Conservation (phyloP, 2,329 filamentous ascomycete species). For the Tetracladium maxilliforme region DNA sequence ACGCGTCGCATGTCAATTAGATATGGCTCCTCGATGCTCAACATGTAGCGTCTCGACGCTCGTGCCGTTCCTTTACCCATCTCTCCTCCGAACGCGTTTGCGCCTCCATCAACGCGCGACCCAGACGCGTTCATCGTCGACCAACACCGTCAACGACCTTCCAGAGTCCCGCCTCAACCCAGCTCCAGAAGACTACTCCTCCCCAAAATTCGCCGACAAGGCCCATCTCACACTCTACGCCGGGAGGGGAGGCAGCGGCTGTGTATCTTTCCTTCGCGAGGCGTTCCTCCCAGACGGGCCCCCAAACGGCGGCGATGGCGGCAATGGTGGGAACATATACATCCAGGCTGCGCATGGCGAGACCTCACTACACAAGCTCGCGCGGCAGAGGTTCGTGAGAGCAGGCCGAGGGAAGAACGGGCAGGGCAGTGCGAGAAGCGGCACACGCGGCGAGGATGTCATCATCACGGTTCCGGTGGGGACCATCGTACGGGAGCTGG, state of each 20-base stretch:
- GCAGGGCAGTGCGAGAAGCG: constrained; percentile 57
- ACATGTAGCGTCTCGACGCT: constrained; percentile 7
- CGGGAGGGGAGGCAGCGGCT: constrained; percentile 77
- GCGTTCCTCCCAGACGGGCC: constrained; percentile 82
- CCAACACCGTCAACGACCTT: constrained; percentile 1
- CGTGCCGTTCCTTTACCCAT: constrained; percentile 16
- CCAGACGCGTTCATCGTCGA: constrained; percentile 1
- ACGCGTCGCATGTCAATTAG: constrained; percentile 15
- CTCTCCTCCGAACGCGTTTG: constrained; percentile 6
- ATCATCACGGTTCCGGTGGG: constrained; percentile 85
- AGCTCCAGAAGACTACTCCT: constrained; percentile 67
- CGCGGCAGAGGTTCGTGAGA: constrained; percentile 58
- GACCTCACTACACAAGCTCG: constrained; percentile 85
- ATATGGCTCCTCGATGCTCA: not conserved
- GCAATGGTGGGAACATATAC: constrained; percentile 81
- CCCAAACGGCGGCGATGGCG: constrained; percentile 88
- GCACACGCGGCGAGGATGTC: constrained; percentile 73
- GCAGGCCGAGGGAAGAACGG: constrained; percentile 67
- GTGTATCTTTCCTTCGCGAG: constrained; percentile 85
- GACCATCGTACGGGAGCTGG: constrained; percentile 75
- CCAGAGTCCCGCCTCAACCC: constrained; percentile 55
- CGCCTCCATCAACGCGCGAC: not conserved
- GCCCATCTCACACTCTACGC: constrained; percentile 65
- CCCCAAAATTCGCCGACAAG: constrained; percentile 75
- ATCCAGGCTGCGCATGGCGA: constrained; percentile 87